A percentile compares a stretch with the other conserved stretches of the same genome.
These are phyloP conservation scores for Picochlorum costavermella DNA, from an alignment of 139 green algal species.

Conservation along the genomic window DNA sequence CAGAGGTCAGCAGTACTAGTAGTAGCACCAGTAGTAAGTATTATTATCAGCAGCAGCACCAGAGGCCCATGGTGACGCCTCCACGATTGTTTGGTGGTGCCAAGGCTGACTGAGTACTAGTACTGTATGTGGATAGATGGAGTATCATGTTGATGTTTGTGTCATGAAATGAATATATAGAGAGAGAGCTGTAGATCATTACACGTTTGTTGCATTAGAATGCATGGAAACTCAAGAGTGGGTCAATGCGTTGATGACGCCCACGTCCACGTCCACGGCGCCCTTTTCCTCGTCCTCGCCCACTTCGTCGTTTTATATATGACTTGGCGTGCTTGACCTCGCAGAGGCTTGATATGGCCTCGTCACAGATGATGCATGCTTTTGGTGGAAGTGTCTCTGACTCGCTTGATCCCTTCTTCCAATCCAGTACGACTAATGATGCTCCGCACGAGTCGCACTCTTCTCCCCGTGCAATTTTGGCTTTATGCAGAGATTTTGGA, in stretches of 20 bases:
- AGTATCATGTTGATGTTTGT: neutral
- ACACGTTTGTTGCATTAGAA: constrained; percentile 30
- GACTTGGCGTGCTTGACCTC: constrained; percentile 59
- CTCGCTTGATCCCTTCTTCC: constrained; percentile 30
- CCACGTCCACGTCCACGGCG: constrained; percentile 35
- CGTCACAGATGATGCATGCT: constrained; percentile 5
- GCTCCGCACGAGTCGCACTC: constrained; percentile 45
- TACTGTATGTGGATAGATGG: neutral
- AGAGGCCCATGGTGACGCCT: neutral
- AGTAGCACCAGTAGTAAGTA: neutral
- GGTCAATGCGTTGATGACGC: constrained; percentile 39
- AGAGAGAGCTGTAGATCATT: too few relatives aligned
- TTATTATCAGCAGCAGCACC: neutral
- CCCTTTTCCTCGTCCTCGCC: constrained; percentile 33
- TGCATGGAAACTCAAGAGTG: constrained; percentile 56
- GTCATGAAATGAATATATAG: neutral
- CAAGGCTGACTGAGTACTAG: too few relatives aligned
- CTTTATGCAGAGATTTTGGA: constrained; percentile 53
- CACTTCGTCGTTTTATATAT: constrained; percentile 27
- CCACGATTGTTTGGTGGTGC: too few relatives aligned
- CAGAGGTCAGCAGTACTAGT: neutral
- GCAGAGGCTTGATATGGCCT: constrained; percentile 11
- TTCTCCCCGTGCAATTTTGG: constrained; percentile 33
- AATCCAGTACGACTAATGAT: constrained; percentile 44
- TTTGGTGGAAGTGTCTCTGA: constrained; percentile 15